Evolutionary conservation across 2,329 filamentous ascomycete genomes (phyloP), one percentile per base, ranked within the genome.

Genomic region (Sphaerulina populicola): DNA sequence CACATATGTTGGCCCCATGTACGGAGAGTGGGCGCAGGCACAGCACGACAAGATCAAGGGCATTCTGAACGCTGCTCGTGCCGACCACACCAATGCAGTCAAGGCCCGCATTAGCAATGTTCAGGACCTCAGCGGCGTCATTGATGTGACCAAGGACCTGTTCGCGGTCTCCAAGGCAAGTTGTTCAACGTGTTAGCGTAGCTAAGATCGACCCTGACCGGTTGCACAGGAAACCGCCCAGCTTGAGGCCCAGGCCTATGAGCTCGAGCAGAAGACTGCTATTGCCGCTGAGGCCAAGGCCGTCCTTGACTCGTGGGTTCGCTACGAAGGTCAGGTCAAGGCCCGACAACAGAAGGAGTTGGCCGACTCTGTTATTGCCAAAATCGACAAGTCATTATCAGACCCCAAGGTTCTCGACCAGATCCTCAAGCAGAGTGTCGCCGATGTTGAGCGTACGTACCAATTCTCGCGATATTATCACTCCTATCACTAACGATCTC

Each of bases 251-350:
- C 75, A 97, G 81, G 90, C 89, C 60, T 98, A 85, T 75, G 89
- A 97, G 81, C 83, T 97, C 63, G 89, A 97, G 81, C 93, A 98
- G 77, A 85, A 84, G 77, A 96, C 91, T 56, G 86, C 89, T 64
- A 79, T 98, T 61, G 89, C 89, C 53, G 77, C 82, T 59, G 93
- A 98, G 80, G 91, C 91, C 68, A 98, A 96, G 85, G 68, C 80
- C 56, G 93, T 97, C 54, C 83, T 98, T 60, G 93, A 98, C 72
- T 96, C 89, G 52, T 98, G 93, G 94, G 90, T 97, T 60, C 86
- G 93, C 71, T 98, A 98, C 74, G 93, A 98, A 79, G 78, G 86
- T 66, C 93, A 97, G 79, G 90, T 98, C 69, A 98, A 97, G 86
- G 86, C 91, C 78, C 86, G 93, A 72, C 89, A 98, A 79, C 93